Base-by-base conservation (phyloP, 148 eudicot species). In the Mesembryanthemum crystallinum region DNA sequence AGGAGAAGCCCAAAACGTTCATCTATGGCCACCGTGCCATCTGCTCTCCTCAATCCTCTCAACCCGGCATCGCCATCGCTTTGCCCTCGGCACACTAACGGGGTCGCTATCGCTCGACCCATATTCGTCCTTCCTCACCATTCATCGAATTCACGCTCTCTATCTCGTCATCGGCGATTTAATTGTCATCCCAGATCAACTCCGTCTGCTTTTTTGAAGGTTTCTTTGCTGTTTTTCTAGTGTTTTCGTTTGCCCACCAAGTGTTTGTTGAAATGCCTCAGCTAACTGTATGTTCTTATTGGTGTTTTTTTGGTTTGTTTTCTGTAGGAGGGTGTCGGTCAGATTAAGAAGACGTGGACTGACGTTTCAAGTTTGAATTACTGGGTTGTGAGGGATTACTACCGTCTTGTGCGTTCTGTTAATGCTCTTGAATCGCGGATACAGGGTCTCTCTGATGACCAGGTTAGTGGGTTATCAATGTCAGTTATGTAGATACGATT, bases 331-430 rank as follows among this genome's bases (percentile, higher is more conserved):
- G 78, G 84, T 42, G 69, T 89, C 15, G 88, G 88, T 51, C 83
- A 67, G 57, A 55, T 83, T 61, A 75, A 77, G 67, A 92, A 89
- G 83, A 80, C 79, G 54, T 96, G 89, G 89, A 84, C 78, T 69
- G 95, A 91, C 76, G 67, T 84, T 65, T 84, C 87, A 27, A 86
- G 93, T 82, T 89, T 89, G 84, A 96, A 96, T 77, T 74, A 88
- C 57, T 96, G 98, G 99, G 97, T 92, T 75, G 97, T 96, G 15
- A 75, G 80, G 83, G 99, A 96, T 78, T 96, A 96, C 76, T 82
- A 91, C 71, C 91, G 97, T n/a, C 94, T 96, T 17, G 98, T 96
- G 63, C 85, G 77, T 63, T 84, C 87, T 51, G 99, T 96, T 69
- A 96, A 88, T 76, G 83, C 78, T 32, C 35, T 92, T 12, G 99